A percentile compares a stretch with the other conserved stretches of the same genome.
Conservation (phyloP, 78 protist species). For the Creolimax fragrantissima region DNA sequence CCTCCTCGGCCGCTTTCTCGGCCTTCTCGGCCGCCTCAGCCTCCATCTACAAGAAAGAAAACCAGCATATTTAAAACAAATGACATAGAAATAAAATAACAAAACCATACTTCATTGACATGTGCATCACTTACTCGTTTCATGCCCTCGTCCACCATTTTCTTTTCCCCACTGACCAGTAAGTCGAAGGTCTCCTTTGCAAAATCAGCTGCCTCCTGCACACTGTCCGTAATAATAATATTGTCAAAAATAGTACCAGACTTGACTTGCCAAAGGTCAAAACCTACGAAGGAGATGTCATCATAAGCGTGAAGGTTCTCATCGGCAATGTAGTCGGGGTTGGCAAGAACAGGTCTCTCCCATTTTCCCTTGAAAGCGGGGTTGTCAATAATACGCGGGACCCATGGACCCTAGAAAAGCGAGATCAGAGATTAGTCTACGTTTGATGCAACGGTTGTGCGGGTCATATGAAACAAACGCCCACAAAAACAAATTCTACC, state of each 20-base stretch:
- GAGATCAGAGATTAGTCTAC: conserved; percentile 20
- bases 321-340: conserved; percentile 81
- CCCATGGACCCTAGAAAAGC: conserved; percentile 80
- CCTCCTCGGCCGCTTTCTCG: conserved; percentile 27
- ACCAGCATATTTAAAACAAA: too few species aligned
- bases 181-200: conserved; percentile 46
- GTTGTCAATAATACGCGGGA: conserved; percentile 79
- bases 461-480: too few species aligned
- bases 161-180: conserved; percentile 54
- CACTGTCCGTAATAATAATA: conserved; percentile 81
- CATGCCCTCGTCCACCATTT: conserved; percentile 47
- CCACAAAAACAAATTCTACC: conserved; percentile 92
- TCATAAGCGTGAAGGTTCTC: conserved; percentile 25
- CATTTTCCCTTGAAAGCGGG: conserved; percentile 92
- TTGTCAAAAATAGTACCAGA: conserved; percentile 95
- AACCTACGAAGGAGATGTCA: conserved; percentile 54
- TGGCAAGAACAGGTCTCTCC: conserved; percentile 74
- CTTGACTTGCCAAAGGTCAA: conserved; percentile 94
- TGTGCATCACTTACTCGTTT: not conserved
- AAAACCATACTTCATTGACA: not conserved
- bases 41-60: too few species aligned
- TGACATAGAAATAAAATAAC: not conserved
- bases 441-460: conserved; percentile 71
- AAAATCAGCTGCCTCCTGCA: conserved; percentile 51
- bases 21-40: conserved; percentile 33